phyloP scores from a whole-genome alignment of 2,329 filamentous ascomycete genomes.

The Talaromyces sp. region DNA sequence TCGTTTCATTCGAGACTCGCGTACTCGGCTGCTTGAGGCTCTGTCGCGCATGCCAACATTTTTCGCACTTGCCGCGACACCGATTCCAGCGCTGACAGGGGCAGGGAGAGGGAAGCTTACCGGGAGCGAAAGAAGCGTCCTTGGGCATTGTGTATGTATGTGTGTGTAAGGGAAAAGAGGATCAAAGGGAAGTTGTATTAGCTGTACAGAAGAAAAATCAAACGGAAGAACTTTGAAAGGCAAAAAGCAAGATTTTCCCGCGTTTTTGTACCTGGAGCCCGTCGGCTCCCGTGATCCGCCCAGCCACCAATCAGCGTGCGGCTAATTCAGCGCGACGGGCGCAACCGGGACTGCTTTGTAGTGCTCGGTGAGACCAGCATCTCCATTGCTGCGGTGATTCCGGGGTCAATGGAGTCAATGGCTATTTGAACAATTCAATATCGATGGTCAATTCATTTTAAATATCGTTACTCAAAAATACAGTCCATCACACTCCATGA shows the following conservation, averaged over 20 bases:
- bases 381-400: background rate
- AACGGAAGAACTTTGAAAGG: conserved; percentile 23
- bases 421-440: background rate
- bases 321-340: conserved; percentile 42
- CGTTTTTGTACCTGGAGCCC: conserved; percentile 41
- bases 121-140: conserved; percentile 29
- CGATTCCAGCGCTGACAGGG: background rate
- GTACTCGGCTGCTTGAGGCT: background rate
- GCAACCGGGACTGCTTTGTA: conserved; percentile 32
- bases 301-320: conserved; percentile 35
- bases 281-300: conserved; percentile 38
- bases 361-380: conserved; percentile 19
- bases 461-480: too few relatives aligned
- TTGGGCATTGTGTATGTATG: conserved; percentile 27
- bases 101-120: conserved; percentile 19
- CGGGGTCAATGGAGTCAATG: background rate
- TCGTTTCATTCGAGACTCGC: background rate
- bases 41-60: conserved; percentile 1
- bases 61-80: background rate
- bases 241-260: conserved; percentile 36
- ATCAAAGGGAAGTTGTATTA: background rate
- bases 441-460: background rate
- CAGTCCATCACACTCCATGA: too few relatives aligned
- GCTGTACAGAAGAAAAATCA: conserved; percentile 16
- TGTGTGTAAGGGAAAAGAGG: conserved; percentile 11